Evolutionary conservation across 352 stramenopile species (phyloP).

Genomic region (Pelagophyceae sp.): DNA sequence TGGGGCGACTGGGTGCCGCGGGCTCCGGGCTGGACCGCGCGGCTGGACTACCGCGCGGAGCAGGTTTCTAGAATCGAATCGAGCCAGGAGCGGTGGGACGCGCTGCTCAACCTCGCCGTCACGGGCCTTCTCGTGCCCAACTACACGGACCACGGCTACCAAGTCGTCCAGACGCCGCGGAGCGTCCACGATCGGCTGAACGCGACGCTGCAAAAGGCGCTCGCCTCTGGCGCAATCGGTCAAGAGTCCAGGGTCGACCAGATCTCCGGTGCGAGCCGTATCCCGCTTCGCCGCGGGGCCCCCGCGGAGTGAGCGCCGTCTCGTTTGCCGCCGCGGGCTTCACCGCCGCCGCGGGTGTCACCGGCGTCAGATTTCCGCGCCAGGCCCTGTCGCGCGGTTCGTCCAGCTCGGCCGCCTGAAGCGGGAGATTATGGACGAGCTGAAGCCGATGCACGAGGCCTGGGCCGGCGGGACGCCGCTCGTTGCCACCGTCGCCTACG

Average conservation of each 20-base stretch:
- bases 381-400: background rate
- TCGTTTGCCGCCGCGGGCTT: too few relatives aligned
- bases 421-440: conserved; percentile 25
- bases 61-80: background rate
- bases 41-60: background rate
- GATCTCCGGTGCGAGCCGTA: too few relatives aligned
- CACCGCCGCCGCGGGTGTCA: too few relatives aligned
- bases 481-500: conserved; percentile 42
- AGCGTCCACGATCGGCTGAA: background rate
- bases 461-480: conserved; percentile 37
- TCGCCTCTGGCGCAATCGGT: too few relatives aligned
- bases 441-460: conserved; percentile 41
- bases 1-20: too few relatives aligned
- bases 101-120: background rate
- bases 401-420: background rate
- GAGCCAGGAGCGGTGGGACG: conserved; percentile 12
- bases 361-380: too few relatives aligned
- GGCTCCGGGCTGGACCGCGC: background rate
- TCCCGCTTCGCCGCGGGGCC: too few relatives aligned
- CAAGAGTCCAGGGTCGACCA: conserved; percentile 6
- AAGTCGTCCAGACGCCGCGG: background rate
- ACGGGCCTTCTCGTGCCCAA: conserved; percentile 3
- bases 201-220: background rate
- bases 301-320: too few relatives aligned
- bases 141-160: conserved; percentile 1